Base-by-base conservation (phyloP, 2,329 filamentous ascomycete species). In the Proliferodiscus dingleyae region DNA sequence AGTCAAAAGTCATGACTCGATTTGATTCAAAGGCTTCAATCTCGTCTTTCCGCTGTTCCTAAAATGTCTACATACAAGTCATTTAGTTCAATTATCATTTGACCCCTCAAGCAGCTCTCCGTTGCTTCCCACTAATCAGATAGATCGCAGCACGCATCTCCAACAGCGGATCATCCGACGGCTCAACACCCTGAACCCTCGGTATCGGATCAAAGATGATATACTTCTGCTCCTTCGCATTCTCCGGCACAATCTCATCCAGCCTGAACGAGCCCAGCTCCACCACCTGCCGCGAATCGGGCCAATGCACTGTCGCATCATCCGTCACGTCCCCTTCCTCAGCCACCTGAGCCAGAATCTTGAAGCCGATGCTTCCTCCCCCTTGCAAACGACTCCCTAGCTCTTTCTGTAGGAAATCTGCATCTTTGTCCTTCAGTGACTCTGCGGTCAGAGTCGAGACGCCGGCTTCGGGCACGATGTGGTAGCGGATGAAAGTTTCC, bases 201-300 rank as follows among this genome's bases (percentile, higher is more conserved):
- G 77, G 76, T 40, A 80, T 69, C 1, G 77, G 77, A 64, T 81
- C 77, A 51, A 77, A 80, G 51, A 81, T 80, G 32, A 75, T 64
- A 24, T 65, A 62, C 63, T 78, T 73, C 63, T 75, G 70, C 63
- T 71, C 62, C 44, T 62, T 64, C 46, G 59, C 57, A 39, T 64
- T 68, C 43, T 71, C 66, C 18, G 62, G 58, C 21, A 68, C 57
- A 8, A 71, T 46, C 19, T 59, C 56, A 18, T 74, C 66, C 8
- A 80, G 45, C 46, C 55, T 68, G 6, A 80, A 56, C 1, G 56
- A 67, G 1, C 77, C 77, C 44, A 81, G 57, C 51, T 75, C 70
- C 3, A 78, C 72, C 16, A 75, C 39, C 49, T 70, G 53, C 29
- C 75, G 66, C 3, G 68, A 66, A 29, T 73, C 74, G 0, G 74